Base-by-base conservation (phyloP, 2,329 filamentous ascomycete genomes). In the Xylaria hypoxylon region DNA sequence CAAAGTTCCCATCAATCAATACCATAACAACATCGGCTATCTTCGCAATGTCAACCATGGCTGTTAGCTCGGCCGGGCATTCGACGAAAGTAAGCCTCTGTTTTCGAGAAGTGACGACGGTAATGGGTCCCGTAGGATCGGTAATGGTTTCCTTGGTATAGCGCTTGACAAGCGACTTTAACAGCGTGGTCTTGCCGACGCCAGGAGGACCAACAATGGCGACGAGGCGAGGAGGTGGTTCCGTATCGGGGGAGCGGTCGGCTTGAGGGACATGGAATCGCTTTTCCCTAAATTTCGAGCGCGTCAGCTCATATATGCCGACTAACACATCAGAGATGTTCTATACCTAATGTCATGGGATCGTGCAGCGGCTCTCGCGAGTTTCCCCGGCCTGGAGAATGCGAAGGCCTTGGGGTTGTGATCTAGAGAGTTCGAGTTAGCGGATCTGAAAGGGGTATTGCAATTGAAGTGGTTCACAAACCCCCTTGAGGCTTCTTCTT, bases 1-100 rank as follows among this genome's bases (percentile, higher is more conserved):
- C 96, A 76, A 92, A 99, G 81, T 98, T 98, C 62, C 96, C 96
- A 77, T 99, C 96, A 73, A 99, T 99, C 92, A 99, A 96, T 63
- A 99, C 86, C 56, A 99, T 85, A 5, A 98, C 93, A 74, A 99
- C 97, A 78, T 99, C 96, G 19, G 96, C 96, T 48, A 99, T 92
- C 81, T 99, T 99, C 66, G 96, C 93, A 63, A 97, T 87, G 79
- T 99, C 96, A 70, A 99, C 94, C 93, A 98, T 97, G 71, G 92
- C 92, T 69, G 96, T 94, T 60, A 99, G 87, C 73, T 96, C 94
- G 77, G 98, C 95, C n/a, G 96, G 94, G 76, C 93, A 97, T 87
- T 99, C 96, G 76, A 99, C 82, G 78, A 99, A 97, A 0, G 96
- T 99, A 55, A 99, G 86, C 42, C 96, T 90, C 78, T 97, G 91